Percentiles rank a stretch among this genome's conserved stretches.
Evolutionary conservation across 176 grass and related monocot species (phyloP).

Genomic region (Musa schizocarpa): DNA sequence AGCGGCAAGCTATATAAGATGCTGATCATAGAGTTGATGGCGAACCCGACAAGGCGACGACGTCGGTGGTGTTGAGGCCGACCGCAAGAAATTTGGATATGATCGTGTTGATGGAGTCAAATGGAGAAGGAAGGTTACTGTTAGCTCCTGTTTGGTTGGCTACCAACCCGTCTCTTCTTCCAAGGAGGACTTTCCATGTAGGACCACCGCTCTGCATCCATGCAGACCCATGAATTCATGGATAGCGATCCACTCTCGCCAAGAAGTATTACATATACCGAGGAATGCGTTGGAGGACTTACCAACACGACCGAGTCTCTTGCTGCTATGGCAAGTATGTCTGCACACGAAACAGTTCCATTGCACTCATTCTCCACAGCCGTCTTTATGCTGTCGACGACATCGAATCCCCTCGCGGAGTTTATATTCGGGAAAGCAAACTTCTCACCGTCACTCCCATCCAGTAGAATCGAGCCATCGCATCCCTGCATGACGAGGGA

Average conservation of each 20-base stretch:
- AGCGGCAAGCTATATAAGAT: background rate
- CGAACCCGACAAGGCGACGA: slow-evolving; percentile 61
- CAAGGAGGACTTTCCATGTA: background rate
- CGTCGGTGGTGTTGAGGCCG: slow-evolving; percentile 54
- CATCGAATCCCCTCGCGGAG: slow-evolving; percentile 14
- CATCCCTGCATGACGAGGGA: background rate
- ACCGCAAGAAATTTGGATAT: slow-evolving; percentile 29
- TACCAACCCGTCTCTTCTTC: slow-evolving; percentile 13
- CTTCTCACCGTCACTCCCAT: slow-evolving; percentile 13
- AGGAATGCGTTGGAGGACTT: background rate
- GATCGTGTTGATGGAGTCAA: slow-evolving; percentile 28
- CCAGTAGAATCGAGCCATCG: slow-evolving; percentile 15
- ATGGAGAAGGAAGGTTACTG: slow-evolving; percentile 46
- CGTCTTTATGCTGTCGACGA: slow-evolving; percentile 21
- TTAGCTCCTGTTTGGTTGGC: slow-evolving; percentile 59
- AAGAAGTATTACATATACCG: no score
- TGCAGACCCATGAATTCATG: no score
- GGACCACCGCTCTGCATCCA: slow-evolving; percentile 6
- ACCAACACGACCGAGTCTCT: slow-evolving; percentile 9
- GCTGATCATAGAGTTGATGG: background rate
- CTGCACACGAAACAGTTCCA: slow-evolving; percentile 12
- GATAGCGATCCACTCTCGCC: no score
- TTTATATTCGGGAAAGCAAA: slow-evolving; percentile 4
- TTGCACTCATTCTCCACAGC: slow-evolving; percentile 16
- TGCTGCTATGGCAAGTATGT: slow-evolving; percentile 15